Base-by-base conservation (phyloP, 768 basidiomycete species). In the Collybiopsis luxurians region DNA sequence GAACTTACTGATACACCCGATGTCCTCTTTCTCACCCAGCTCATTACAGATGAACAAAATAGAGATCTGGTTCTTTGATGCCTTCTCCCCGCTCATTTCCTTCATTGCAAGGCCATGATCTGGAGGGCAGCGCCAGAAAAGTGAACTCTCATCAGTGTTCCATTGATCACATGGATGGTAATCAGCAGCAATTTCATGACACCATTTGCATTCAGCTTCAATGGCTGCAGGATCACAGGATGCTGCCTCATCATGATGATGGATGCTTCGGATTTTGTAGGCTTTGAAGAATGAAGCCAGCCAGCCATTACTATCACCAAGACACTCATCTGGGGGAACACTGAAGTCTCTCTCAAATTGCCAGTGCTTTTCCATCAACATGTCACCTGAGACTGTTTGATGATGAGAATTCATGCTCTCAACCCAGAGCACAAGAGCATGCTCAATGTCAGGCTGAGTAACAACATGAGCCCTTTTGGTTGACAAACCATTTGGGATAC, bases 381-480 rank as follows among this genome's bases (percentile, higher is more conserved):
- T n/a, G n/a, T n/a, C n/a, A n/a, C n/a, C n/a, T n/a, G n/a, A n/a
- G n/a, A n/a, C n/a, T n/a, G n/a, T n/a, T n/a, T n/a, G n/a, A n/a
- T n/a, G n/a, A n/a, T 45, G 17, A 7, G 17, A n/a, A 10, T n/a
- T 45, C 43, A 45, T 21, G 9, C 24, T 26, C 15, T 64, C 57
- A 19, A 69, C 53, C 74, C 74, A 77, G 1, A 71, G 55, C 7
- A 61, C 23, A 0, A 76, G 62, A 0, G 69, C 71, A 4, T 30
- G 19, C 30, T 74, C 73, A 2, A 75, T 70, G 54, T 73, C 73
- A 4, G 71, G 75, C 6, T 59, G 21, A 24, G 69, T 73, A 2
- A 75, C 72, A 50, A 73, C 56, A 7, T 61, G 63, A 17, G 63
- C 61, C 0, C 63, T 54, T 57, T 75, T 74, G 31, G 58, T 56